Conservation (phyloP, 257 asterid species). For the Solanum habrochaites region DNA sequence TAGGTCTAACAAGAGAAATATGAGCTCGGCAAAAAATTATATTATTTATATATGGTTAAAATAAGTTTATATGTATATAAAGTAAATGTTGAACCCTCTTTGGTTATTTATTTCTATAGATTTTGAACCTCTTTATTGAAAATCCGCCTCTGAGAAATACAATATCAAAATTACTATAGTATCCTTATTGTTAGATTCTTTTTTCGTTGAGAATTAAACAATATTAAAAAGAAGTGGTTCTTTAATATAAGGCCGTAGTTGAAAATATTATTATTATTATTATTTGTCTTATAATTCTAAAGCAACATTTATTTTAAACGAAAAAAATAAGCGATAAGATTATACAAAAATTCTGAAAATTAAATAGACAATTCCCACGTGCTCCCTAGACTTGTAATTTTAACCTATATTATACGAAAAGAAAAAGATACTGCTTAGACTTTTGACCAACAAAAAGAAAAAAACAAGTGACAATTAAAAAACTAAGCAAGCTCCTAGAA, state of each 20-base stretch:
- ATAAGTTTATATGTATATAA: too few relatives aligned
- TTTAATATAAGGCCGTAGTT: too few relatives aligned
- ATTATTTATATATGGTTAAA: too few relatives aligned
- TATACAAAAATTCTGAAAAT: neutral
- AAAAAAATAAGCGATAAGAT: neutral
- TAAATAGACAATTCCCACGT: neutral
- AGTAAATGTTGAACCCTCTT: accelerated
- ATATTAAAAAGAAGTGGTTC: too few relatives aligned
- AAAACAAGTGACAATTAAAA: neutral
- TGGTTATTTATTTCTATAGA: accelerated
- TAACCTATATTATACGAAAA: neutral
- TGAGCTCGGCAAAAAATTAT: too few relatives aligned
- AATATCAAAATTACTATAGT: too few relatives aligned
- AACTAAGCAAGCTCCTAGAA: neutral
- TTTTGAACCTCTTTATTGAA: too few relatives aligned
- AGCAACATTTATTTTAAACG: neutral
- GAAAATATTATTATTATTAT: too few relatives aligned
- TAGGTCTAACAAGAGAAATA: neutral
- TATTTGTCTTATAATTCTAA: neutral
- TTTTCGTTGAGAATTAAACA: too few relatives aligned
- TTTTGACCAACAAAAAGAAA: neutral
- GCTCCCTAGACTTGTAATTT: neutral
- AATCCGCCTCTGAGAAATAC: too few relatives aligned
- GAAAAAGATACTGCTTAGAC: neutral
- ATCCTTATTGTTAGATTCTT: too few relatives aligned